Base-by-base conservation (phyloP, 495 filamentous ascomycete species). In the Lophiotrema nucula region DNA sequence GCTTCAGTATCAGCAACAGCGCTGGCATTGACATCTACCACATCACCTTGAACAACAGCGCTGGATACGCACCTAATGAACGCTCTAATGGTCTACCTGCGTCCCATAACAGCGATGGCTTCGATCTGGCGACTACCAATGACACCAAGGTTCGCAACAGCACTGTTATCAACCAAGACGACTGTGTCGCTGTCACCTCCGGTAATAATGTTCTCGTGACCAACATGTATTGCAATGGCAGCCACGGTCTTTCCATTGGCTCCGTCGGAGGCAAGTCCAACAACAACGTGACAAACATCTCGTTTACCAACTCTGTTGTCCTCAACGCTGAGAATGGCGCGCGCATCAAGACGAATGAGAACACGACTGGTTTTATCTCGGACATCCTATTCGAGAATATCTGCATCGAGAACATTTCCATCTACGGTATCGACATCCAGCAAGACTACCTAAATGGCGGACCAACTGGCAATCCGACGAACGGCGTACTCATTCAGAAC, bases 21-120 rank as follows among this genome's bases (percentile, higher is more conserved):
- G 58, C 58, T 3, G 41, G 67, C 28, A 55, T 74, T 8, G 67
- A 61, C n/a, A 62, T 54, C 21, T 10, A 56, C 19, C 65, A 72
- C 37, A 46, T 78, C 4, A 55, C 59, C n/a, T 63, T 78, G 2
- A 67, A 78, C 62, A 76, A 78, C 64, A 55, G 66, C 1, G 77
- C 68, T 24, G 77, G 77, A 27, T 69, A 78, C 47, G 69, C 60
- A 0, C 72, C 74, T 16, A 18, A 18, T 21, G n/a, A n/a, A n/a
- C n/a, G n/a, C n/a, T n/a, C n/a, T n/a, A n/a, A n/a, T n/a, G n/a
- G n/a, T n/a, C n/a, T n/a, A n/a, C n/a, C n/a, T n/a, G n/a, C n/a
- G n/a, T n/a, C n/a, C n/a, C 39, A 43, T 21, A 43, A 43, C 19
- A 43, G 10, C 6, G 39, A 43, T 18, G 39, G 10, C 28, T 58